Base-by-base conservation (phyloP, 2,329 filamentous ascomycete species). In the Hypocrella siamensis region DNA sequence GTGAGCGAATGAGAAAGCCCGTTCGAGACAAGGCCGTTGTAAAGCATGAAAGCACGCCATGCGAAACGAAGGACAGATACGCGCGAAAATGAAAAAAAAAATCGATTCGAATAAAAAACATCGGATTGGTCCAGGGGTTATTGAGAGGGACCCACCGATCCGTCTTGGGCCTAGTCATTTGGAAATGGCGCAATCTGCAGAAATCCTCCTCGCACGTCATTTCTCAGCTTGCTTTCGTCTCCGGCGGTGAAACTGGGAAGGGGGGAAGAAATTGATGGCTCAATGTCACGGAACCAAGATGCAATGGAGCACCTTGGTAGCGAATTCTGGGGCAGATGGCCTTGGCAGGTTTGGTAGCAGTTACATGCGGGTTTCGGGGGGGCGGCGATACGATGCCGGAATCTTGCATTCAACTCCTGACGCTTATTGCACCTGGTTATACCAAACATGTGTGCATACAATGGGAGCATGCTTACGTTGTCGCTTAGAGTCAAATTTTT, bases 151-250 rank as follows among this genome's bases (percentile, higher is more conserved):
- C 17, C 16, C 8, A n/a, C 15, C 15, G 2, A 10, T 29, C 27
- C 27, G 16, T 26, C 11, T 14, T 26, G 25, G 11, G 15, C n/a
- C 24, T 25, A 25, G 21, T 29, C 30, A 15, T n/a, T n/a, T 18
- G 19, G 12, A 16, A 35, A 35, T 35, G 29, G 33, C 30, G 33
- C 30, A 31, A 35, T 35, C 26, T 19, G 5, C 7, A 31, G 15
- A 12, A 17, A 14, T 19, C 29, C 17, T 12, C n/a, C 22, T 31
- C 29, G 33, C 33, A 35, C 33, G 33, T 28, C 33, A 35, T 35
- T 31, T 29, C 16, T 17, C 17, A 25, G 19, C 19, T 30, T 14
- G 17, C 16, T 25, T 28, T 21, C 17, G 32, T 18, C 7, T 28
- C 15, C 27, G 10, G 15, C 6, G 14, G 9, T 15, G 14, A 27